Percentiles rank a stretch among this genome's conserved stretches.
Evolutionary conservation across 2,329 filamentous ascomycete genomes (phyloP).

Genomic region (Xylaria sp.): DNA sequence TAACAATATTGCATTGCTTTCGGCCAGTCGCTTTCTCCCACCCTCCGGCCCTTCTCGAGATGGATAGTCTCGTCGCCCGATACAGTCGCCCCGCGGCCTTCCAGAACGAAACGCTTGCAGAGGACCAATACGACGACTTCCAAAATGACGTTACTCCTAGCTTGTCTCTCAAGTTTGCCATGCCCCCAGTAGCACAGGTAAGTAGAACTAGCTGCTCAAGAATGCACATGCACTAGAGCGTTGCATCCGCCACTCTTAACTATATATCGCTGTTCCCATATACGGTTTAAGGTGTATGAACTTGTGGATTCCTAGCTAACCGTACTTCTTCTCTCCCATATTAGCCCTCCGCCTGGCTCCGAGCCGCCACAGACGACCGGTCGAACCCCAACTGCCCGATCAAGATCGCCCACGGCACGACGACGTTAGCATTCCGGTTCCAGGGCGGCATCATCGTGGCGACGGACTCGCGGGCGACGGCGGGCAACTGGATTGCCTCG

Average conservation of each 20-base stretch:
- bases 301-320: constrained; percentile 20
- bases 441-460: constrained; percentile 98
- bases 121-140: constrained; percentile 79
- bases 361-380: constrained; percentile 96
- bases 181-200: constrained; percentile 93
- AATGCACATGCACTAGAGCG: background rate
- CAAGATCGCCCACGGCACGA: constrained; percentile 99
- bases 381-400: constrained; percentile 97
- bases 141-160: constrained; percentile 76
- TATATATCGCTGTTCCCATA: background rate
- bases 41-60: constrained; percentile 54
- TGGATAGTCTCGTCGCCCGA: constrained; percentile 93
- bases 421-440: constrained; percentile 97
- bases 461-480: constrained; percentile 96
- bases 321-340: constrained; percentile 25
- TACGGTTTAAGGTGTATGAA: background rate
- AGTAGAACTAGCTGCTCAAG: constrained; percentile 50
- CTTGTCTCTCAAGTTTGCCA: constrained; percentile 91
- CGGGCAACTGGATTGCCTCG: constrained; percentile 98
- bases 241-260: constrained; percentile 6
- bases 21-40: constrained; percentile 8
- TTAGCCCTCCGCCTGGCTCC: constrained; percentile 92
- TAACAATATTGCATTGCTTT: constrained; percentile 4
- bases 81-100: constrained; percentile 85
- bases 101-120: constrained; percentile 75